Base-by-base conservation (phyloP, 352 stramenopile genomes). In the Saprolegnia diclina region DNA sequence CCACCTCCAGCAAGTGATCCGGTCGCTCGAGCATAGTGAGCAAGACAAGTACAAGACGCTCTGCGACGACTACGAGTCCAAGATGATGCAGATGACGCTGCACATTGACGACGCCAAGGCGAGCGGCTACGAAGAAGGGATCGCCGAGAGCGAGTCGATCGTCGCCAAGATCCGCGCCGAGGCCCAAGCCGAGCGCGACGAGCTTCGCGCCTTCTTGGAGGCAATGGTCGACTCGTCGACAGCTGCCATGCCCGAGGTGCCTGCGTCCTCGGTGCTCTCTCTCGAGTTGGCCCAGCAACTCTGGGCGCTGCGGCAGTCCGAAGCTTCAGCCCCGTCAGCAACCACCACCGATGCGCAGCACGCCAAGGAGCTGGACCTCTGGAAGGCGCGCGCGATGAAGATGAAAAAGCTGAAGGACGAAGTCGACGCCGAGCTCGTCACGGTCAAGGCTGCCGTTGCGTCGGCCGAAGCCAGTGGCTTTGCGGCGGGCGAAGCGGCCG, bases 361-460 rank as follows among this genome's bases (percentile, higher is more conserved):
- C 11, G 59, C 74, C 38, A 76, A 79, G 64, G 80, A 91, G 57
- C 82, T 89, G 67, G 82, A 95, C 53, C 38, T 95, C 24, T 92
- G 84, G 85, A 85, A 84, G 29, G 77, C 82, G 64, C 83, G 85
- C 35, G 84, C 87, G 35, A 74, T 95, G 40, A 90, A 90, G 61
- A 92, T 92, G 84, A 92, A 92, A 56, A 92, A 92, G 64, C 53
- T 88, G 0, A 92, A 92, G 50, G 84, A 92, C 32, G 66, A 88
- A 21, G 73, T 81, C 16, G 82, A 92, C 56, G 61, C 72, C 0
- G 84, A 91, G 32, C 73, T 89, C 4, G 81, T 77, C 22, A 24
- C 45, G 6, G 42, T 21, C 22, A 67, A 73, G 29, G 56, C 22
- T 14, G 52, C 22, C 22, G 52, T 38, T 14, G 32, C 52, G 7